These are phyloP conservation scores for Allomyces javanicus DNA, from an alignment of 192 early-diverging fungal species.

Conservation along the genomic window DNA sequence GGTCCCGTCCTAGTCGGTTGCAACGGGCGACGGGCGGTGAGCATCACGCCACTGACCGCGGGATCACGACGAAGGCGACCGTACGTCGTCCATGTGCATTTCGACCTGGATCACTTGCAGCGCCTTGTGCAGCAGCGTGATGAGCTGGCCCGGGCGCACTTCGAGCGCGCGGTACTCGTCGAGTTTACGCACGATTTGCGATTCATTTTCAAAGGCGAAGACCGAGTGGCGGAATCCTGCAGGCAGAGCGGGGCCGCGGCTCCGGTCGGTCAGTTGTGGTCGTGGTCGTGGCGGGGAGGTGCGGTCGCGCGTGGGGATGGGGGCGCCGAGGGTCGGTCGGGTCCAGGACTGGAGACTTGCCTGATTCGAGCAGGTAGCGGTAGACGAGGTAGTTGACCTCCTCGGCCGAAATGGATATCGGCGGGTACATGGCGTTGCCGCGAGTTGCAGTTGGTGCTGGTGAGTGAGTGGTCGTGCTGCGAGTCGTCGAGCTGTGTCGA, in stretches of 20 bases:
- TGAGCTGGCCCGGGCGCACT: constrained; percentile 61
- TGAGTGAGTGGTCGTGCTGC: too few relatives aligned
- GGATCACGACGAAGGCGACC: background rate
- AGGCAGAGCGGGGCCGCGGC: background rate
- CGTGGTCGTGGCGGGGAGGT: background rate
- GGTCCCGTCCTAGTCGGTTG: constrained; percentile 45
- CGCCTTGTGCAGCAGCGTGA: constrained; percentile 76
- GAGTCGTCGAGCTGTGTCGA: too few relatives aligned
- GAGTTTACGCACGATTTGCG: constrained; percentile 36
- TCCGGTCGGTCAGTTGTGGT: background rate
- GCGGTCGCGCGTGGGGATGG: background rate
- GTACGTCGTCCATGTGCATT: constrained; percentile 7
- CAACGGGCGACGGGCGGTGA: background rate
- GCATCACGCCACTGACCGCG: background rate
- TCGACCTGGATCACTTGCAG: constrained; percentile 81
- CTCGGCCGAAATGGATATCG: constrained; percentile 57
- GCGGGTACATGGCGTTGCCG: background rate
- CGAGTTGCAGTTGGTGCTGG: too few relatives aligned
- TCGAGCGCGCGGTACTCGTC: constrained; percentile 32
- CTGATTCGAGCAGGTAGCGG: constrained; percentile 72
- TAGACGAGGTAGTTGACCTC: constrained; percentile 77
- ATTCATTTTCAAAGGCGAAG: constrained; percentile 73
- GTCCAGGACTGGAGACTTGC: constrained; percentile 14
- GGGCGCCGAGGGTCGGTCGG: background rate
- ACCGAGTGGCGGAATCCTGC: constrained; percentile 67